phyloP scores from a whole-genome alignment of 2,329 filamentous ascomycete genomes.

The Coleophoma crateriformis region DNA sequence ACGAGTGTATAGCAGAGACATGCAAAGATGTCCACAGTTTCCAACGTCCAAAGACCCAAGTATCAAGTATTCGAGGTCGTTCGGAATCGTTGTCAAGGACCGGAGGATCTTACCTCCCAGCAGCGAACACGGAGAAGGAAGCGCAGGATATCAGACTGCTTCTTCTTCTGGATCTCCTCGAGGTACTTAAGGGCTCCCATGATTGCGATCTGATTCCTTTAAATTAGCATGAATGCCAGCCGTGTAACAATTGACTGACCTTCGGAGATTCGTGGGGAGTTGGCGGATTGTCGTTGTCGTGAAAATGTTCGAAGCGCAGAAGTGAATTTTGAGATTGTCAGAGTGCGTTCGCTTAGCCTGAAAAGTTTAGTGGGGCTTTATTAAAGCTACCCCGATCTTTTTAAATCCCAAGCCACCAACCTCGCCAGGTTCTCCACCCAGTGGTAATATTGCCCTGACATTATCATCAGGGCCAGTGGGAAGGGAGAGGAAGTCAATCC shows the following conservation, averaged over 20 bases:
- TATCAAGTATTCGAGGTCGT: slow-evolving; percentile 25
- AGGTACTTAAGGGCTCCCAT: slow-evolving; percentile 99
- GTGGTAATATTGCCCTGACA: too few species aligned
- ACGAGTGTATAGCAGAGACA: slow-evolving; percentile 90
- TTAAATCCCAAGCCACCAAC: too few species aligned
- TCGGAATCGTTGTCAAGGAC: slow-evolving; percentile 30
- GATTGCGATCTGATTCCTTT: neutral
- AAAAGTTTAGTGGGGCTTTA: too few species aligned
- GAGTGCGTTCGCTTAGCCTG: too few species aligned
- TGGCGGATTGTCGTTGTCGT: too few species aligned
- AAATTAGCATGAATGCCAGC: neutral
- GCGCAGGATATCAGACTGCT: slow-evolving; percentile 99
- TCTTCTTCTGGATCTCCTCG: slow-evolving; percentile 99
- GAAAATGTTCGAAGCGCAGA: too few species aligned
- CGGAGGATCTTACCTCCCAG: slow-evolving; percentile 83
- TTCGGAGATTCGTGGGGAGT: too few species aligned
- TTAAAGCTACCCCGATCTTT: too few species aligned
- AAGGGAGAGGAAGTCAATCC: too few species aligned
- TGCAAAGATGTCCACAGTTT: slow-evolving; percentile 24
- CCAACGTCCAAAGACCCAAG: slow-evolving; percentile 22
- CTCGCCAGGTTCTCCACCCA: too few species aligned
- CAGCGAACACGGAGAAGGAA: slow-evolving; percentile 99
- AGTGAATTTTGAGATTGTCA: too few species aligned
- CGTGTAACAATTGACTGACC: neutral
- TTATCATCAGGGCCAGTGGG: too few species aligned